These are phyloP conservation scores for Colletotrichum brevisporum DNA, from an alignment of 2,329 filamentous ascomycete species.

Conservation along the genomic window DNA sequence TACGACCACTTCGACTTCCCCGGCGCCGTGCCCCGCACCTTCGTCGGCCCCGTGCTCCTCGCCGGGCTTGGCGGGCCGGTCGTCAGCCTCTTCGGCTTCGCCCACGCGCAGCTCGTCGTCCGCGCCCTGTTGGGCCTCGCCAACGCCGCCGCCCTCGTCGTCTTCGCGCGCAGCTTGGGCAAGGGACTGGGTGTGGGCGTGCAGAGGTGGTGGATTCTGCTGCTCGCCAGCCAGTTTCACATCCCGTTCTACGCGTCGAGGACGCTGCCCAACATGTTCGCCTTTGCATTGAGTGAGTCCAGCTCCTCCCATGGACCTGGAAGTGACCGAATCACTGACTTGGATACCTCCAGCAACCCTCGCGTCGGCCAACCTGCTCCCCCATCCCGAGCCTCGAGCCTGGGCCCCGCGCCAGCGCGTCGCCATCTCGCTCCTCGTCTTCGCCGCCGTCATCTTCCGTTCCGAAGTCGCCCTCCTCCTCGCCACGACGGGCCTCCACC, in stretches of 20 bases:
- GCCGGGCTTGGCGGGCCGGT: conserved; percentile 80
- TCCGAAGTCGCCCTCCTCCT: conserved; percentile 90
- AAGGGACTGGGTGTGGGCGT: conserved; percentile 77
- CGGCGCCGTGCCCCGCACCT: conserved; percentile 91
- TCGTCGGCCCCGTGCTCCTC: conserved; percentile 84
- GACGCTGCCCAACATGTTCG: conserved; percentile 96
- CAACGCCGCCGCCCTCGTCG: conserved; percentile 79
- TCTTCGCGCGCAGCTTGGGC: conserved; percentile 75
- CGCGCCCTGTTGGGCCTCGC: conserved; percentile 82
- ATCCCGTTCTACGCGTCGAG: conserved; percentile 92
- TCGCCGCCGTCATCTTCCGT: conserved; percentile 88
- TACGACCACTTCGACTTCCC: conserved; percentile 96
- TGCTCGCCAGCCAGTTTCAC: conserved; percentile 92
- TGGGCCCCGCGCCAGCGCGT: conserved; percentile 67
- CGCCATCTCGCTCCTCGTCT: conserved; percentile 81
- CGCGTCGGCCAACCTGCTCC: conserved; percentile 66
- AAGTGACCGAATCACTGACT: conserved; percentile 4
- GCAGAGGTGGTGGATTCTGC: conserved; percentile 83
- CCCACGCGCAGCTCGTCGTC: conserved; percentile 73
- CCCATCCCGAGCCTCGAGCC: conserved; percentile 47
- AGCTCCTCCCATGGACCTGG: too few relatives aligned
- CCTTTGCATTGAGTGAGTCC: conserved; percentile 84
- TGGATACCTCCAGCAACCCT: conserved; percentile 69
- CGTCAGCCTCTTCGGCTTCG: conserved; percentile 68
- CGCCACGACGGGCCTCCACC: conserved; percentile 73